A percentile compares a stretch with the other conserved stretches of the same genome.
These are phyloP conservation scores for Penicillium sp. DNA, from an alignment of 2,329 filamentous ascomycete species.

Conservation along the genomic window DNA sequence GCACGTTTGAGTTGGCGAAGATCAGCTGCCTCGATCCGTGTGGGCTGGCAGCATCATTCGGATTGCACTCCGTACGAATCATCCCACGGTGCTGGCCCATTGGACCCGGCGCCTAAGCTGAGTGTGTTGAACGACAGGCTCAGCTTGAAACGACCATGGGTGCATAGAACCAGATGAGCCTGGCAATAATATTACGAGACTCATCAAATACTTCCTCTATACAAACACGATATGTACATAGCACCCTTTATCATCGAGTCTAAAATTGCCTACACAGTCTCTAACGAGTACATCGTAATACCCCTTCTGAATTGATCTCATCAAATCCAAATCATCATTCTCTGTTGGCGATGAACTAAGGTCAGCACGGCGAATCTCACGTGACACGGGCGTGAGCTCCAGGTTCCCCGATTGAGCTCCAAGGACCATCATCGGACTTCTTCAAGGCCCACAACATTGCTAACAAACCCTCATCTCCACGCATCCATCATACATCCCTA, in stretches of 20 bases:
- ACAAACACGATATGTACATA: not conserved
- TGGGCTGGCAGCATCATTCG: not conserved
- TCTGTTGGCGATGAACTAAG: not conserved
- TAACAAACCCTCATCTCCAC: slow-evolving; percentile 5
- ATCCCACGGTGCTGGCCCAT: not conserved
- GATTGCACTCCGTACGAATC: not conserved
- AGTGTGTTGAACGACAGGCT: not conserved
- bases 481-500: not conserved
- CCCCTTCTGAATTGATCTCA: not conserved
- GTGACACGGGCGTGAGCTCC: slow-evolving; percentile 8
- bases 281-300: not conserved
- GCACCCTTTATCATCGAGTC: not conserved
- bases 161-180: not conserved
- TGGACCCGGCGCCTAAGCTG: slow-evolving; percentile 2
- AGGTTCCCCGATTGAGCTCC: slow-evolving; percentile 18
- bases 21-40: slow-evolving; percentile 10
- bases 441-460: slow-evolving; percentile 9
- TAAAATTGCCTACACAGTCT: not conserved
- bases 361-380: not conserved
- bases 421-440: slow-evolving; percentile 13
- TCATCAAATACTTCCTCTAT: not conserved
- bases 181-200: not conserved
- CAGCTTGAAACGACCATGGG: not conserved
- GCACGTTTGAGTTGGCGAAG: not conserved
- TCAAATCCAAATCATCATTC: not conserved